Evolutionary conservation across 306 rosid genomes (phyloP).

Genomic region (Vigna reflexopilosa): DNA sequence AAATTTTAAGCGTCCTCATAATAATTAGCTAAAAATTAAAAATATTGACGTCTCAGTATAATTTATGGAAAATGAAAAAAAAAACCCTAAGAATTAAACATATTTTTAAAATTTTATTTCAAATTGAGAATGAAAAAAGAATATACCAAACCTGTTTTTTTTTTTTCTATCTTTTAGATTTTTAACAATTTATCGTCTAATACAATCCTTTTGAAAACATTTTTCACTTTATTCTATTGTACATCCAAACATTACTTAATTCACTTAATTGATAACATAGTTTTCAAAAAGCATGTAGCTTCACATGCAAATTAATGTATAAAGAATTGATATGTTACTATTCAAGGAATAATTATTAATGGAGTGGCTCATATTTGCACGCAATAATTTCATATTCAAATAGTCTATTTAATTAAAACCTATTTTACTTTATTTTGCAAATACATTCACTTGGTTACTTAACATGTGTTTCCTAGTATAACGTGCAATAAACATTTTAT

Average conservation of each 20-base stretch:
- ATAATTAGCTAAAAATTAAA: too few relatives aligned
- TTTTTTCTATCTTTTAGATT: not conserved
- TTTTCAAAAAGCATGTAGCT: conserved; percentile 9
- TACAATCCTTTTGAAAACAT: too few relatives aligned
- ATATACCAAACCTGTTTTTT: too few relatives aligned
- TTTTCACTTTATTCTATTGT: not conserved
- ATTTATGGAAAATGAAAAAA: too few relatives aligned
- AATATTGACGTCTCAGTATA: too few relatives aligned
- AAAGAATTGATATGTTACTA: not conserved
- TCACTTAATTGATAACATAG: not conserved
- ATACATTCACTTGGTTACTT: not conserved
- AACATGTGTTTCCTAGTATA: not conserved
- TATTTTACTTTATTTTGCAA: not conserved
- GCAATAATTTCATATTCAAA: conserved; percentile 2
- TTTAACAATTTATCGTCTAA: too few relatives aligned
- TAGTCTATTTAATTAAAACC: not conserved
- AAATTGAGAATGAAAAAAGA: too few relatives aligned
- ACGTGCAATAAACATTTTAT: not conserved
- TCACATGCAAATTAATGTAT: conserved; percentile 14
- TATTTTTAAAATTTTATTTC: too few relatives aligned
- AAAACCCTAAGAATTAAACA: too few relatives aligned
- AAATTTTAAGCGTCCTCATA: too few relatives aligned
- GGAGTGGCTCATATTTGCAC: not conserved
- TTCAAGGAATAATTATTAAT: not conserved
- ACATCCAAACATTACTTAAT: not conserved